Evolutionary conservation across 179 eudicot species (phyloP), one percentile per base, ranked within the genome.

Genomic region (Heliamphora pulchella): DNA sequence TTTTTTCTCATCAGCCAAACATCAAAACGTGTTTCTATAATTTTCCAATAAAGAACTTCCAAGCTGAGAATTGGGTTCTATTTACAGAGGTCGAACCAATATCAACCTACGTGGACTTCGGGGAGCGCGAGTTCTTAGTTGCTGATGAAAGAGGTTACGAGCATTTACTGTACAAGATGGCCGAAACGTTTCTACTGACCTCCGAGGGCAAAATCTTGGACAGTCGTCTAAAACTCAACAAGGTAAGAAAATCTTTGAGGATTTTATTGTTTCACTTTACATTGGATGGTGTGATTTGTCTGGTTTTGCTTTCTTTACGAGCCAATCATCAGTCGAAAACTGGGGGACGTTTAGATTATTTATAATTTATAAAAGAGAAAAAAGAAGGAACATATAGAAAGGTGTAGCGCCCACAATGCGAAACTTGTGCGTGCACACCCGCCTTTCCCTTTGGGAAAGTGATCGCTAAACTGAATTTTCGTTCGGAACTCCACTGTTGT

Each of bases 71-170:
- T 68, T 76, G 84, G 61, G 68, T 47, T 83, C 76, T 77, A 10
- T 64, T 51, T 82, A 82, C 88, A 94, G 98, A 94, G 83, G 98
- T 92, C 58, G 95, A 92, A 74, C 98, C 98, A 73, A 94, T 94
- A 89, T 88, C 98, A 15, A 94, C 98, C 10, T 94, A 87, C 74
- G 90, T 89, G 55, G 98, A 94, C 76, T 92, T 83, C 71, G 98
- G 98, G 22, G 98, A 94, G 67, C 77, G 87, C 44, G 98, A 94
- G 53, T 91, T 86, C 81, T 72, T 94, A 78, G 94, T 94, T 67
- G 94, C 97, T 7, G 98, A 94, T 85, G 93, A 89, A 80, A 87
- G 98, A 87, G 98, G 98, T 5, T 94, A 91, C 77, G 98, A 91
- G 78, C 82, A 86, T 81, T 82, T 94, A 82, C 88, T 91, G 43